Percentiles rank a stretch among this genome's conserved stretches.
Conservation (phyloP, 2,329 filamentous ascomycete species). For the Ceratocystis diversiconidia region DNA sequence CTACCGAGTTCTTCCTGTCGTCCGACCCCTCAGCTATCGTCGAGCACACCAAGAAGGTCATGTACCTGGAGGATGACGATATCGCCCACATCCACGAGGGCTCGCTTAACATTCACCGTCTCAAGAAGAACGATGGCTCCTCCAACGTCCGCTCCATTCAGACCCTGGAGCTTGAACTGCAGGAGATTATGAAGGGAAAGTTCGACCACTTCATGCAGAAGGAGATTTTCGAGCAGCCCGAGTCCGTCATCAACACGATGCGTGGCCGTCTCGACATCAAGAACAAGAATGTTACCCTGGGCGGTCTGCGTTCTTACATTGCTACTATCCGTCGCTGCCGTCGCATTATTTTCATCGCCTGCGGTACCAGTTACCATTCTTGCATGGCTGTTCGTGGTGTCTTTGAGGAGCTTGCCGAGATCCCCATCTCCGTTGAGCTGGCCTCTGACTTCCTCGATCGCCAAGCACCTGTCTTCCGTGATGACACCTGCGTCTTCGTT, state of each 20-base stretch:
- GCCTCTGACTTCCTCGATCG: constrained; percentile 97
- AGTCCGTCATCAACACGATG: constrained; percentile 99
- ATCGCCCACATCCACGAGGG: constrained; percentile 99
- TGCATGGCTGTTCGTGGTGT: constrained; percentile 98
- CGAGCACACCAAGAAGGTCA: constrained; percentile 99
- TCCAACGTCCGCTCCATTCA: constrained; percentile 97
- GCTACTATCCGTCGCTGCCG: constrained; percentile 91
- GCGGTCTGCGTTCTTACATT: constrained; percentile 92
- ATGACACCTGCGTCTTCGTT: constrained; percentile 97
- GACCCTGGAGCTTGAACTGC: constrained; percentile 94
- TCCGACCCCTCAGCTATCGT: constrained; percentile 97
- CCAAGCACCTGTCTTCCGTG: constrained; percentile 94
- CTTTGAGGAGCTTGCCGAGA: constrained; percentile 96
- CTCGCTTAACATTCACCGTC: constrained; percentile 94
- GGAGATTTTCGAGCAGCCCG: constrained; percentile 99
- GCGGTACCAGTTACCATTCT: constrained; percentile 95
- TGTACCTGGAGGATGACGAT: constrained; percentile 98
- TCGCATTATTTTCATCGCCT: constrained; percentile 97
- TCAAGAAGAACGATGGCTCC: constrained; percentile 91
- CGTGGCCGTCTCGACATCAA: constrained; percentile 87
- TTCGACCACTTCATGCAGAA: constrained; percentile 99
- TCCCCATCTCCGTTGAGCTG: constrained; percentile 91
- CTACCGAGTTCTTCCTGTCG: constrained; percentile 97
- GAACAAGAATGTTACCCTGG: constrained; percentile 90
- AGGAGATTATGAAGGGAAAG: constrained; percentile 99